Percentiles rank a stretch among this genome's conserved stretches.
phyloP scores from a whole-genome alignment of 2,329 filamentous ascomycete genomes.

The Huntiella bhutanensis region DNA sequence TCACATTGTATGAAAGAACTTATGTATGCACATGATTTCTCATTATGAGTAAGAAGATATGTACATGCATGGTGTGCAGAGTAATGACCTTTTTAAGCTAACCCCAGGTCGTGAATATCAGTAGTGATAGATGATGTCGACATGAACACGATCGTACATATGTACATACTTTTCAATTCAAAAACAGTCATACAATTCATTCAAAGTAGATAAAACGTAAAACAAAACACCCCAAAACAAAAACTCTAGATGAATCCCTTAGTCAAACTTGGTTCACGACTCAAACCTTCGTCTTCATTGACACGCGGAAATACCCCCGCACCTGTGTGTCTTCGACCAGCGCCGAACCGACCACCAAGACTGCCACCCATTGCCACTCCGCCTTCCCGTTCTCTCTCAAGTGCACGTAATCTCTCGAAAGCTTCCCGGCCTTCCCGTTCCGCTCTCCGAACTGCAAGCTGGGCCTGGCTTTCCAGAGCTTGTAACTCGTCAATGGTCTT shows the following conservation, averaged over 20 bases:
- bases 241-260: conserved; percentile 51
- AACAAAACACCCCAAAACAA: background rate
- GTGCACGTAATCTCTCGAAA: conserved; percentile 55
- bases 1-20: too few relatives aligned
- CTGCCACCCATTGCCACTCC: conserved; percentile 33
- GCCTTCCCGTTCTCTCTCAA: conserved; percentile 71
- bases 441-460: conserved; percentile 64
- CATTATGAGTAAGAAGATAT: too few relatives aligned
- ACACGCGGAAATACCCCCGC: conserved; percentile 17
- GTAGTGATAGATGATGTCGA: too few relatives aligned
- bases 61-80: too few relatives aligned
- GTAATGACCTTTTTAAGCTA: too few relatives aligned
- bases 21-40: too few relatives aligned
- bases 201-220: background rate
- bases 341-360: conserved; percentile 16
- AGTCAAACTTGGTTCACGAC: conserved; percentile 46
- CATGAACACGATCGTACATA: too few relatives aligned
- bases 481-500: conserved; percentile 88
- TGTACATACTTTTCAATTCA: background rate
- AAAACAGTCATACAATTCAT: background rate
- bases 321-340: conserved; percentile 21
- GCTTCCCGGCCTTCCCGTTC: conserved; percentile 84
- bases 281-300: conserved; percentile 34
- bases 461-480: conserved; percentile 61
- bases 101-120: too few relatives aligned